These are phyloP conservation scores for Puccinia horiana DNA, from an alignment of 1,284 basidiomycete species.

Conservation along the genomic window DNA sequence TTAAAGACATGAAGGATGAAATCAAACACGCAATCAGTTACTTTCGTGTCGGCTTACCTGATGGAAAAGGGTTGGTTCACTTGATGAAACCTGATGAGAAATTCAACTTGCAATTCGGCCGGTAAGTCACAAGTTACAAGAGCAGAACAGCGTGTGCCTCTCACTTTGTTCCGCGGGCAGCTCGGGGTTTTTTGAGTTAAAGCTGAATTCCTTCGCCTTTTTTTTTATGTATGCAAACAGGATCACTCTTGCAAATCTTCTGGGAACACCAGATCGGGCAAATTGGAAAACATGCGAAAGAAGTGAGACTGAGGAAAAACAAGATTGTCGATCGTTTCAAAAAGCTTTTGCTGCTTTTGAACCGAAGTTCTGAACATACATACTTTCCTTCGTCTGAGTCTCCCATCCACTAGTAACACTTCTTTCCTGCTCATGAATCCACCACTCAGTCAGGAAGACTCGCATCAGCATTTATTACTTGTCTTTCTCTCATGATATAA, in stretches of 20 bases:
- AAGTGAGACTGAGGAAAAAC: conserved; percentile 73
- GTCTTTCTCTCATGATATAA: no score
- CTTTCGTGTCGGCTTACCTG: conserved; percentile 84
- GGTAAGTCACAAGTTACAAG: conserved; percentile 65
- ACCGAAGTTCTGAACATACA: conserved; percentile 51
- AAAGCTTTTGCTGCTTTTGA: conserved; percentile 75
- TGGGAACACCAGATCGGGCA: conserved; percentile 72
- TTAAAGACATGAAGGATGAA: conserved; percentile 68
- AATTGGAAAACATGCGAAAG: conserved; percentile 84
- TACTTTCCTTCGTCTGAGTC: no score
- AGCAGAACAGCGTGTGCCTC: background rate
- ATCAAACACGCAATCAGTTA: conserved; percentile 66
- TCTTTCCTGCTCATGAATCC: no score
- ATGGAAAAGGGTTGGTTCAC: conserved; percentile 81
- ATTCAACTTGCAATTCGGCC: conserved; percentile 87
- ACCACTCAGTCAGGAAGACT: no score
- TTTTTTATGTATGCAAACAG: conserved; percentile 60
- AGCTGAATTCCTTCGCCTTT: background rate
- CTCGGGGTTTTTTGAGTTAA: no score
- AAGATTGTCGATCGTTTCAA: conserved; percentile 78
- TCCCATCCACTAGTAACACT: no score
- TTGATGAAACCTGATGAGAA: conserved; percentile 73
- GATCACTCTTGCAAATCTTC: conserved; percentile 72
- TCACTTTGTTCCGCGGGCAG: conserved; percentile 34
- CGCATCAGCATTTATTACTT: no score